phyloP scores from a whole-genome alignment of 73 alveolate genomes.

The Uronychia setigera region DNA sequence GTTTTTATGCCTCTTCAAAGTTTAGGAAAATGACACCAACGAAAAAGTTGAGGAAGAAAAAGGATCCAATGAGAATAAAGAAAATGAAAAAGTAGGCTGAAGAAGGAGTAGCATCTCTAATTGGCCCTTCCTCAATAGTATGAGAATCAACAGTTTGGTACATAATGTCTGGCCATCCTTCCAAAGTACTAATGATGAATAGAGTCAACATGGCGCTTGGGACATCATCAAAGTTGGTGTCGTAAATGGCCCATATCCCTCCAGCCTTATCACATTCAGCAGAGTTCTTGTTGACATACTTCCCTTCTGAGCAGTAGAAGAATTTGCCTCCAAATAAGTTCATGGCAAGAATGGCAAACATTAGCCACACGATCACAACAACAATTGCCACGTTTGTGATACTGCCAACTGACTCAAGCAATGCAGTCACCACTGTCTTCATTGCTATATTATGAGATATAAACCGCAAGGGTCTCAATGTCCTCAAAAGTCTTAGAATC shows the following conservation, averaged over 20 bases:
- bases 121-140: constrained; percentile 41
- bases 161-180: constrained; percentile 65
- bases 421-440: constrained; percentile 87
- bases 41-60: constrained; percentile 63
- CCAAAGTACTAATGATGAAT: constrained; percentile 70
- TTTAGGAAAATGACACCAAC: constrained; percentile 64
- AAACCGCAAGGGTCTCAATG: constrained; percentile 92
- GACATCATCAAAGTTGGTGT: constrained; percentile 84
- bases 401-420: constrained; percentile 78
- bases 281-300: neutral
- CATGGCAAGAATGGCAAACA: constrained; percentile 66
- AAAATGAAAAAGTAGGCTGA: constrained; percentile 54
- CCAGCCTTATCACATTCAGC: constrained; percentile 20
- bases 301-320: constrained; percentile 35
- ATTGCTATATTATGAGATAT: constrained; percentile 91
- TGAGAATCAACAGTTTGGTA: constrained; percentile 42
- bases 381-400: constrained; percentile 80
- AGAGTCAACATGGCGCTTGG: constrained; percentile 82
- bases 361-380: constrained; percentile 75
- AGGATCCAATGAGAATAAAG: constrained; percentile 53
- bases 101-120: constrained; percentile 19
- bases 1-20: constrained; percentile 60
- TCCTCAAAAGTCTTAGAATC: constrained; percentile 89
- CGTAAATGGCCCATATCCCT: constrained; percentile 65
- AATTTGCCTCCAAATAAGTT: constrained; percentile 55